Evolutionary conservation across 1,284 basidiomycete species (phyloP).

Genomic region (Vanrija humicola): DNA sequence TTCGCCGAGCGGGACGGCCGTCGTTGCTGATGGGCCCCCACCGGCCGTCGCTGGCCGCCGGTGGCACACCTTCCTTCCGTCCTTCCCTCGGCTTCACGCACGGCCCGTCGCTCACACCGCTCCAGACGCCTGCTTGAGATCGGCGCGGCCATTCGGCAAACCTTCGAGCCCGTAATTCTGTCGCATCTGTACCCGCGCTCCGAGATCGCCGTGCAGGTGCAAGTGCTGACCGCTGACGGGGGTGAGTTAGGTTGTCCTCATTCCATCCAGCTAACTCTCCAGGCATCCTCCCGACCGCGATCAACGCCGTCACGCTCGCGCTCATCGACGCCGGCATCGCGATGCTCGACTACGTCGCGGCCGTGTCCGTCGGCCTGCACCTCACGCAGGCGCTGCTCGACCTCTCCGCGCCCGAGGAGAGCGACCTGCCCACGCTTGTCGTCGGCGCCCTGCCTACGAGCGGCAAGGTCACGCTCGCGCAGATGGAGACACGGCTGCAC

Average conservation of each 20-base stretch:
- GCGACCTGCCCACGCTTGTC: conserved; percentile 79
- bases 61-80: too few species aligned
- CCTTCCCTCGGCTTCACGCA: too few species aligned
- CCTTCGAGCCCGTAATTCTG: conserved; percentile 92
- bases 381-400: conserved; percentile 73
- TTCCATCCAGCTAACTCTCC: conserved; percentile 5
- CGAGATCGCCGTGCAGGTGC: conserved; percentile 88
- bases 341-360: conserved; percentile 83
- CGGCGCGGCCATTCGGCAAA: conserved; percentile 79
- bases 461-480: conserved; percentile 77
- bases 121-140: conserved; percentile 82
- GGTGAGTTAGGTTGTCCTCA: conserved; percentile 30
- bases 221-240: conserved; percentile 90
- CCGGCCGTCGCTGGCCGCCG: too few species aligned
- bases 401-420: conserved; percentile 82
- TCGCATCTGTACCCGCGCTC: conserved; percentile 86
- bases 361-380: conserved; percentile 71
- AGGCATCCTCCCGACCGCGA: conserved; percentile 84
- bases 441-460: conserved; percentile 83
- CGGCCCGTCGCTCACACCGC: neutral
- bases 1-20: too few species aligned
- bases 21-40: too few species aligned
- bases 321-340: conserved; percentile 83
- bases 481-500: conserved; percentile 90
- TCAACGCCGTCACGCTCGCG: conserved; percentile 91